phyloP scores from a whole-genome alignment of 495 filamentous ascomycete genomes.

The Daldinia bambusicola region DNA sequence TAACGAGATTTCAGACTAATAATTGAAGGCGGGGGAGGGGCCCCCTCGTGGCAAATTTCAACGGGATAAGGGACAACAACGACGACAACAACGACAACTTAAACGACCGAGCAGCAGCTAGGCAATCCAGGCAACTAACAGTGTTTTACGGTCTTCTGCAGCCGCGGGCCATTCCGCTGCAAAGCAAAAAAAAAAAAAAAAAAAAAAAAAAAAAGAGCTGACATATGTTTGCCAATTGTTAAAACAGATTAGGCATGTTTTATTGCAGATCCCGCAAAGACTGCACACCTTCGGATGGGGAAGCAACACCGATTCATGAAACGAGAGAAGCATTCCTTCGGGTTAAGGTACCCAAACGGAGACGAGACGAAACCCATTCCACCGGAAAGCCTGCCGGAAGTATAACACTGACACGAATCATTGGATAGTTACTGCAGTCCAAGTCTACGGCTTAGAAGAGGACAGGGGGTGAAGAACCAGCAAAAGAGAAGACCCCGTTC shows the following conservation, averaged over 20 bases:
- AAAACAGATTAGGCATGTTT: conserved; percentile 27
- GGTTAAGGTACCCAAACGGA: conserved; percentile 42
- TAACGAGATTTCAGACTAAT: conserved; percentile 19
- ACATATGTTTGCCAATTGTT: conserved; percentile 36
- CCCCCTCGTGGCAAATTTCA: not conserved
- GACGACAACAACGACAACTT: not conserved
- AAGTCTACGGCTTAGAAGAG: conserved; percentile 29
- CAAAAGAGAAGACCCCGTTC: not conserved
- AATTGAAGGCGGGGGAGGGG: conserved; percentile 39
- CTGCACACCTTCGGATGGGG: conserved; percentile 41
- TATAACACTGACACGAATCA: conserved; percentile 31
- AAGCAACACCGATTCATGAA: conserved; percentile 44
- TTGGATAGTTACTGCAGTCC: conserved; percentile 14
- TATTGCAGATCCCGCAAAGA: conserved; percentile 35
- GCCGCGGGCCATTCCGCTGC: conserved; percentile 40
- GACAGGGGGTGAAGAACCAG: not conserved
- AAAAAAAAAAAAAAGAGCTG: too few species aligned
- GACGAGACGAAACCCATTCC: conserved; percentile 40
- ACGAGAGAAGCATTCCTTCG: conserved; percentile 42
- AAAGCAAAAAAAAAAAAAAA: conserved; percentile 39
- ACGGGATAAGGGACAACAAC: not conserved
- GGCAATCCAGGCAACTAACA: not conserved
- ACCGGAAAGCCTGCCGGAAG: conserved; percentile 40
- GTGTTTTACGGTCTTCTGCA: conserved; percentile 19
- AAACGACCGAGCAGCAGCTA: not conserved